Base-by-base conservation (phyloP, 768 basidiomycete species). In the Rhizopogon vesiculosus region DNA sequence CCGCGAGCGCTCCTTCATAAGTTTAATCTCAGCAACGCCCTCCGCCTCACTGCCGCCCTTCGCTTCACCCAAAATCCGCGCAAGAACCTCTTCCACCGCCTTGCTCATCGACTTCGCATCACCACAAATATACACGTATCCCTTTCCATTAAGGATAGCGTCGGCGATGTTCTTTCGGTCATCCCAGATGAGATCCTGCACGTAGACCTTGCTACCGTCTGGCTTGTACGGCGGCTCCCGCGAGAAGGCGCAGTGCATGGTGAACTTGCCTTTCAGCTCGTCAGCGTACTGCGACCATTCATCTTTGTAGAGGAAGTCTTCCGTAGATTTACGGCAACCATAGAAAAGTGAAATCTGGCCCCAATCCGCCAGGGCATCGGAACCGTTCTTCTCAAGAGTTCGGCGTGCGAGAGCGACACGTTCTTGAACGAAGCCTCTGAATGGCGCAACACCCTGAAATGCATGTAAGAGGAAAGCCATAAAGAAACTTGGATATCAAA, bases 341-440 rank as follows among this genome's bases (percentile, higher is more conserved):
- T 98, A 98, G 79, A 94, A 99, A 46, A 99, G 83, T 42, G 87
- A 86, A 71, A 99, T 92, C 46, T 79, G 84, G 42, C 96, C 97
- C 97, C 97, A 99, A 70, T 98, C 95, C 12, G 83, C 83, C 59
- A 99, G 85, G 6, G 91, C 95, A 57, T 95, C 91, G 8, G 87
- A 82, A 7, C 96, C 96, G 64, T 95, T 95, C 82, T 98, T 98
- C 64, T 95, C 95, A 54, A 94, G 80, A 0, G 94, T 91, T 58
- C 93, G 93, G 58, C 91, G 89, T 12, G 95, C 97, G 33, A 98
- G 86, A 9, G 94, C 94, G 42, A 99, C 88, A 62, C 97, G 92
- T 70, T 99, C 97, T 74, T 99, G 97, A 8, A 98, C 83, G 72
- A 99, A 99, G 2, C 96, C 97, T 58, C 97, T 91, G 91, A 99